Evolutionary conservation across 192 early-diverging fungal species (phyloP).

Genomic region (Linnemannia schmuckeri): DNA sequence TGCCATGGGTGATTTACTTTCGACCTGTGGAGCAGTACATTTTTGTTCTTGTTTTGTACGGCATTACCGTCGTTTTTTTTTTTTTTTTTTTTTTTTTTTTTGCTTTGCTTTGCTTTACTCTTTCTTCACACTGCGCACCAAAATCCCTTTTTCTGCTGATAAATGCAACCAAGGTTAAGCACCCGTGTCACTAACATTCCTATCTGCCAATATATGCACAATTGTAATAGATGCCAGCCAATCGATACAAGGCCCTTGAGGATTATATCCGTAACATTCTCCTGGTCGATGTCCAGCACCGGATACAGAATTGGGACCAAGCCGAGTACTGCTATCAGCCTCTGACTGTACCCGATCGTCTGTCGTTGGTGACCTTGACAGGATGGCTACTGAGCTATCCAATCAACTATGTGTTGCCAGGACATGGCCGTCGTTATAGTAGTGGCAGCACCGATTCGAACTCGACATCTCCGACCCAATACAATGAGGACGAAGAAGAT

Average conservation of each 20-base stretch:
- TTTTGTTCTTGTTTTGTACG: not conserved
- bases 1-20: not conserved
- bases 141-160: not conserved
- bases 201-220: not conserved
- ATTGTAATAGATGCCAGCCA: constrained; percentile 30
- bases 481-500: constrained; percentile 31
- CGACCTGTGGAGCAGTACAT: not conserved
- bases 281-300: constrained; percentile 22
- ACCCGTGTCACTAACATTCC: not conserved
- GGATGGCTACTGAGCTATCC: constrained; percentile 55
- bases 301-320: constrained; percentile 48
- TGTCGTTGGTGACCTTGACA: constrained; percentile 43
- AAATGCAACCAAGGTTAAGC: not conserved
- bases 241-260: constrained; percentile 34
- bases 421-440: constrained; percentile 23
- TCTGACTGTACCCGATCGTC: constrained; percentile 21
- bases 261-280: constrained; percentile 26
- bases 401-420: constrained; percentile 43
- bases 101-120: not conserved
- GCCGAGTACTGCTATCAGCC: constrained; percentile 25
- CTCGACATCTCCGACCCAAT: not conserved
- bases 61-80: too few relatives aligned
- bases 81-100: too few relatives aligned
- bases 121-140: not conserved
- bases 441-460: not conserved